These are phyloP conservation scores for Phoenix dactylifera DNA, from an alignment of 176 grass and related monocot genomes.

Conservation along the genomic window DNA sequence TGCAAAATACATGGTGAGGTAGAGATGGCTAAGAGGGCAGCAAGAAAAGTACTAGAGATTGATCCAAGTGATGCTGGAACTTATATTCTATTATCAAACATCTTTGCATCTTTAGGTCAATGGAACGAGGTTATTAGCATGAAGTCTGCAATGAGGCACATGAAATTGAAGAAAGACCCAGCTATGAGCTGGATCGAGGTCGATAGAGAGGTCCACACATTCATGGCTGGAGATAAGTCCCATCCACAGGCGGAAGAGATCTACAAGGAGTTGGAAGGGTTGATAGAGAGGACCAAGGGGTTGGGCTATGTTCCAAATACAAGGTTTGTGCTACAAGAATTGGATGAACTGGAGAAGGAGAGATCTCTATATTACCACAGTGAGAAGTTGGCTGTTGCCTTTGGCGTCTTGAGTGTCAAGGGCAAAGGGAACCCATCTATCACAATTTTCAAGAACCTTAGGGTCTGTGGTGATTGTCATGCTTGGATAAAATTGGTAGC, in stretches of 20 bases:
- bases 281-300: slow-evolving; percentile 13
- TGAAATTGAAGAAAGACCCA: slow-evolving; percentile 18
- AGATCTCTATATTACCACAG: slow-evolving; percentile 28
- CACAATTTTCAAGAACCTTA: slow-evolving; percentile 29
- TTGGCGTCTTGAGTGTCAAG: slow-evolving; percentile 11
- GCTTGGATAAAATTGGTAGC: slow-evolving; percentile 21
- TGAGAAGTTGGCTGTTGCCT: slow-evolving; percentile 25
- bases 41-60: slow-evolving; percentile 14
- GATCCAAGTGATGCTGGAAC: slow-evolving; percentile 17
- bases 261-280: slow-evolving; percentile 15
- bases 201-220: slow-evolving; percentile 13
- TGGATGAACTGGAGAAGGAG: slow-evolving; percentile 22
- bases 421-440: not conserved
- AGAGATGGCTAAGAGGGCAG: slow-evolving; percentile 17
- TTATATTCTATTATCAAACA: slow-evolving; percentile 25
- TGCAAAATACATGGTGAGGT: slow-evolving; percentile 19
- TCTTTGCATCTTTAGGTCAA: slow-evolving; percentile 21
- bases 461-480: slow-evolving; percentile 26
- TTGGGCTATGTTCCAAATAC: slow-evolving; percentile 17
- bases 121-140: slow-evolving; percentile 15
- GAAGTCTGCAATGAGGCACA: slow-evolving; percentile 16
- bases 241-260: slow-evolving; percentile 15
- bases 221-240: slow-evolving; percentile 24
- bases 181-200: slow-evolving; percentile 25
- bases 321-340: slow-evolving; percentile 20